A percentile compares a stretch with the other conserved stretches of the same genome.
Conservation (phyloP, 2,329 filamentous ascomycete genomes). For the Madurella fahalii region DNA sequence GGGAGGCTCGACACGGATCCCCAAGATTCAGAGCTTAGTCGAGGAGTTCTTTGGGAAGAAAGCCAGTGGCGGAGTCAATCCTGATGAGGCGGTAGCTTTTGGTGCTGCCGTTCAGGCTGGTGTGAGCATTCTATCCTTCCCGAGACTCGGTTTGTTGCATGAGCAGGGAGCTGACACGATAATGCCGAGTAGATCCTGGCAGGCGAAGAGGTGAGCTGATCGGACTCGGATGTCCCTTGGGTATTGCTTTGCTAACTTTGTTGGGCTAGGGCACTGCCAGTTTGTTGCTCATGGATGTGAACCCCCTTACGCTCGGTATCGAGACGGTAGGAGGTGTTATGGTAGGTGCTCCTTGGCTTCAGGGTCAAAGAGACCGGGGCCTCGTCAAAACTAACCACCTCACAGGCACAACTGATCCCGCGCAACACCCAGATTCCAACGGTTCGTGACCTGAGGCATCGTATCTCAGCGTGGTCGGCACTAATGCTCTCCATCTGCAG, state of each 20-base stretch:
- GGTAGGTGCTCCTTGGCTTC: slow-evolving; percentile 8
- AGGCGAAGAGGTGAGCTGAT: slow-evolving; percentile 12
- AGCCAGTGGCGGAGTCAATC: slow-evolving; percentile 98
- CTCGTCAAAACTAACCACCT: not conserved
- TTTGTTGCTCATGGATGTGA: slow-evolving; percentile 92
- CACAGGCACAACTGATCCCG: slow-evolving; percentile 79
- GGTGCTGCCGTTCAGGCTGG: slow-evolving; percentile 96
- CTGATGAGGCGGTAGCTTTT: slow-evolving; percentile 96
- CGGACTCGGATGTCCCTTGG: slow-evolving; percentile 25
- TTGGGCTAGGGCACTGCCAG: slow-evolving; percentile 60
- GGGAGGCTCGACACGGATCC: slow-evolving; percentile 97
- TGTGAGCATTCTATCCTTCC: slow-evolving; percentile 11
- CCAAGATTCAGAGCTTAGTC: slow-evolving; percentile 90
- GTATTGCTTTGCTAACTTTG: slow-evolving; percentile 69
- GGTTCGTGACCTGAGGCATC: slow-evolving; percentile 11
- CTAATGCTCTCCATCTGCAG: not conserved
- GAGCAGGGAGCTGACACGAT: not conserved
- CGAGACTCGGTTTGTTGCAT: not conserved
- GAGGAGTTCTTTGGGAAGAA: slow-evolving; percentile 99
- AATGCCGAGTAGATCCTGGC: slow-evolving; percentile 12
- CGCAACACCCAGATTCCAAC: slow-evolving; percentile 94
- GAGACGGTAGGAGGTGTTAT: slow-evolving; percentile 97
- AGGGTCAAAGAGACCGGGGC: not conserved
- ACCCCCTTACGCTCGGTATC: slow-evolving; percentile 92
- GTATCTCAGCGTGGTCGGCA: not conserved